Evolutionary conservation across 2,329 filamentous ascomycete genomes (phyloP), one percentile per base, ranked within the genome.

Genomic region (Myriosclerotinia duriaeana): DNA sequence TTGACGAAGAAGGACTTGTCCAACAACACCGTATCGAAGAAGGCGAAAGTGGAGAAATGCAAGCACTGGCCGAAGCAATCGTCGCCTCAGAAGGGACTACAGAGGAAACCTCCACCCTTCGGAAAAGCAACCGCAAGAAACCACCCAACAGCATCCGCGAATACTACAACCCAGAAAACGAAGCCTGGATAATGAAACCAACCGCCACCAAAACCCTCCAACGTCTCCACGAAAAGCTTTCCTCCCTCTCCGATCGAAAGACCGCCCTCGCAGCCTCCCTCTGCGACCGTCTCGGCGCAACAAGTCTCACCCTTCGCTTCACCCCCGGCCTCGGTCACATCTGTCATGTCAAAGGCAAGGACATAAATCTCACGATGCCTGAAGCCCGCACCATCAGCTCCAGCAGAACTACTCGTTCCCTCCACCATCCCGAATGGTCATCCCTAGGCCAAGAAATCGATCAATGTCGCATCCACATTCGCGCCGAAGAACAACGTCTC

Each of bases 1-100:
- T 99, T 67, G 95, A 99, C 73, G 95, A 98, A 78, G 93, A 97
- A 69, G 92, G 93, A 0, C 80, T 98, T n/a, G 83, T 88, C 20
- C 87, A 91, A 71, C 89, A 91, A 73, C 93, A 97, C 73, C 85
- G 89, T 46, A 83, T 89, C 1, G 88, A 95, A 71, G 88, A 94
- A 68, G 87, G 84, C 63, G 87, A 91, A 69, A 87, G 88, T 0
- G 86, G 83, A 26, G 85, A 89, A 68, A 87, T 95, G 72, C 85
- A 91, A 34, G 85, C 86, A 1, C 81, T 96, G 58, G 92, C 92
- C 7, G 86, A 93, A 75, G 84, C 89, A 66, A 85, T 94, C 14
- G 82, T 92, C 26, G 81, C 83, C 36, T 83, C 84, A 42, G 89
- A 93, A 76, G 90, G 87, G 4, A 79, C 83, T 38, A 82, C 84